Evolutionary conservation across 352 stramenopile genomes (phyloP).

Genomic region (Phytophthora fragariaefolia): DNA sequence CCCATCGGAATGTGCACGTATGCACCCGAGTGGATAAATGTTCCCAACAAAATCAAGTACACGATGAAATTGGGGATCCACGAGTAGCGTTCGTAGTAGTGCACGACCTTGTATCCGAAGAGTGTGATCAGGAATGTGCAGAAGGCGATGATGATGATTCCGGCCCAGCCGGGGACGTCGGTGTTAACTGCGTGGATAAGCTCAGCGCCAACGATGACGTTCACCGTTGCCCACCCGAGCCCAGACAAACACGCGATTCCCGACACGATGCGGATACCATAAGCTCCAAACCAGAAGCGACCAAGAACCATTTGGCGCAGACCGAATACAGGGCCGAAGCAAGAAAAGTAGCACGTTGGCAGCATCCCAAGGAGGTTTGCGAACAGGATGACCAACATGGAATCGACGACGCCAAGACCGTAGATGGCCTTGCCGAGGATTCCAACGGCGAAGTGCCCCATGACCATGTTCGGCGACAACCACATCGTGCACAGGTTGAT

Average conservation of each 20-base stretch:
- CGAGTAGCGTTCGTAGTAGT: constrained; percentile 55
- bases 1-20: constrained; percentile 54
- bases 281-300: constrained; percentile 31
- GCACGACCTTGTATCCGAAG: constrained; percentile 54
- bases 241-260: constrained; percentile 34
- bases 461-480: constrained; percentile 37
- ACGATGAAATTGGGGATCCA: constrained; percentile 55
- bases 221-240: constrained; percentile 50
- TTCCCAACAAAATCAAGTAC: constrained; percentile 45
- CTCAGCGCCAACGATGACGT: constrained; percentile 50
- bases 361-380: constrained; percentile 27
- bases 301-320: constrained; percentile 33
- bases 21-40: constrained; percentile 44
- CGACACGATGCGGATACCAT: constrained; percentile 29
- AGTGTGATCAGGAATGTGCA: constrained; percentile 52
- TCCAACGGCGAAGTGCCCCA: constrained; percentile 32
- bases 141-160: constrained; percentile 52
- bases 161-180: constrained; percentile 44
- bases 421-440: constrained; percentile 25
- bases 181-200: constrained; percentile 47
- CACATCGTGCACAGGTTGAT: constrained; percentile 36
- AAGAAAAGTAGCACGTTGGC: constrained; percentile 24
- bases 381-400: constrained; percentile 34
- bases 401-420: constrained; percentile 24
- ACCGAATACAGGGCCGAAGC: constrained; percentile 25